Evolutionary conservation across 345 rosid genomes (phyloP), one percentile per base, ranked within the genome.

Genomic region (Salix caprea): DNA sequence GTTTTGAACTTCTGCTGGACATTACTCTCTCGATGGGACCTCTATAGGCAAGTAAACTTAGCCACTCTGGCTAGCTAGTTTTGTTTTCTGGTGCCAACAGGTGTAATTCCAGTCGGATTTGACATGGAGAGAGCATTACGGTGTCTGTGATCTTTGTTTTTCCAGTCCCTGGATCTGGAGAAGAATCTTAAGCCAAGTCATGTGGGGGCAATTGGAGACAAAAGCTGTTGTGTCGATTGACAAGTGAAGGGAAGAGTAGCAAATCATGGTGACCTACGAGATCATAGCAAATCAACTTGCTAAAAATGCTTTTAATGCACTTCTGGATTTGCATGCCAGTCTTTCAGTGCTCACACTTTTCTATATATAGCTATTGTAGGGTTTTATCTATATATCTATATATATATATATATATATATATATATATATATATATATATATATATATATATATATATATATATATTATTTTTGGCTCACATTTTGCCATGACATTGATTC

Each of bases 151-250:
- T 70, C 6, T 28, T 13, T 46, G 8, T 13, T 52, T n/a, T n/a
- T 58, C 23, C 75, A 58, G 75, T 24, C 6, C 42, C 50, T 26
- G 71, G 36, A 52, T 30, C 28, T 61, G 70, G 54, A 73, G 80
- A 78, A 81, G 82, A 81, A 83, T 86, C 72, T 81, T 60, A 69
- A 72, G 69, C 69, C 77, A 32, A 50, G 72, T 77, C 50, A 81
- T 52, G 85, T 81, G 85, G 84, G 80, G 78, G 70, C 80, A 64
- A 39, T 69, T 65, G 42, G 70, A 73, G 78, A 80, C 80, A 74
- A 74, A 79, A 84, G 74, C 68, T 84, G 84, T 78, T 72, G 79
- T 79, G 79, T 79, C 83, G 61, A 15, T 82, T 78, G 86, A 82
- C 77, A 82, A 74, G 37, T 65, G 81, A 73, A 76, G 68, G 70